phyloP scores from a whole-genome alignment of 1,284 basidiomycete genomes.

The Phlebopus sp. region DNA sequence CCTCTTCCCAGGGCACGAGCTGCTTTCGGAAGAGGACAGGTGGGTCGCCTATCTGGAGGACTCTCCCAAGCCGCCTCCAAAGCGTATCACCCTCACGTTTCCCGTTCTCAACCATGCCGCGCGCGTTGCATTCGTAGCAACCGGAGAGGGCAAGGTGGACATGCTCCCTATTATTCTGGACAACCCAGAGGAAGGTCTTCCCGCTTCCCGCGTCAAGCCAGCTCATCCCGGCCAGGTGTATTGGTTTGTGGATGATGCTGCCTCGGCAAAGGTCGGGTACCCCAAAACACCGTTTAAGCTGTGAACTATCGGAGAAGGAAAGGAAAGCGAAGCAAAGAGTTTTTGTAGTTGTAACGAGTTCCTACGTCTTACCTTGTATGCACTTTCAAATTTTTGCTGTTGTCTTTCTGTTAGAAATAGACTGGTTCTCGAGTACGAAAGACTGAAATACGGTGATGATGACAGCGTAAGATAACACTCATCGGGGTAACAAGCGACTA shows the following conservation, averaged over 20 bases:
- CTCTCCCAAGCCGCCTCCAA: constrained; percentile 91
- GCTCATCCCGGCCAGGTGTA: constrained; percentile 80
- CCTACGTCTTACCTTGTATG: constrained; percentile 2
- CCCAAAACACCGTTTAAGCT: constrained; percentile 53
- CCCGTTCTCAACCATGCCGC: constrained; percentile 92
- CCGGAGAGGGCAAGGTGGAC: constrained; percentile 84
- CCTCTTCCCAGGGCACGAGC: constrained; percentile 89
- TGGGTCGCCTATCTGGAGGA: constrained; percentile 96
- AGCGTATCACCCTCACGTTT: constrained; percentile 87
- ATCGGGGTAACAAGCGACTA: constrained; percentile 33
- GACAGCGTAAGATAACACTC: constrained; percentile 35
- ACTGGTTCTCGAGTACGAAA: constrained; percentile 7
- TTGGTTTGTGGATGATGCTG: constrained; percentile 90
- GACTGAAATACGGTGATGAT: constrained; percentile 22
- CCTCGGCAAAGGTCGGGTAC: constrained; percentile 63
- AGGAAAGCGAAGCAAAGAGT: constrained; percentile 6
- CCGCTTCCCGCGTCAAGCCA: constrained; percentile 81
- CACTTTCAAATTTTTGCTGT: constrained; percentile 16
- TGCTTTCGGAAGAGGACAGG: constrained; percentile 81
- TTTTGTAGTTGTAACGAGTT: constrained; percentile 28
- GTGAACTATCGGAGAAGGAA: constrained; percentile 26
- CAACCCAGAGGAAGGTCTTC: constrained; percentile 76
- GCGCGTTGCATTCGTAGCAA: constrained; percentile 84
- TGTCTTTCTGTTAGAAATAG: constrained; percentile 5
- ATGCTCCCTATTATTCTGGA: constrained; percentile 77